These are phyloP conservation scores for Russula virescens DNA, from an alignment of 768 basidiomycete species.

Conservation along the genomic window DNA sequence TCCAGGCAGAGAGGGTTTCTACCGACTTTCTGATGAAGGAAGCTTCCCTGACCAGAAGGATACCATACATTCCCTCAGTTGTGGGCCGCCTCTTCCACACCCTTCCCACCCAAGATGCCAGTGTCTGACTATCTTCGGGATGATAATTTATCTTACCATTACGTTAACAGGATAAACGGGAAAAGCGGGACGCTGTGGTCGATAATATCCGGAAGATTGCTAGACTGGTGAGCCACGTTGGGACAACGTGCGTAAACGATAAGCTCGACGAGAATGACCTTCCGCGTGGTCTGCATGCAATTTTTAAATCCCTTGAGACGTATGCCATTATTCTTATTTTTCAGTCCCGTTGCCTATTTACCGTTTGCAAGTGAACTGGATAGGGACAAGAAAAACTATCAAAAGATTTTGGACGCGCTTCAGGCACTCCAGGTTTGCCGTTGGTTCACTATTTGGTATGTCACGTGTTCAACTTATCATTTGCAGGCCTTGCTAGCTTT, in stretches of 20 bases:
- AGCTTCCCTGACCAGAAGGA: neutral
- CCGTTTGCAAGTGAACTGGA: neutral
- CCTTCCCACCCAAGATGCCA: neutral
- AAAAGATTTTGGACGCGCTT: neutral
- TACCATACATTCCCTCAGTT: neutral
- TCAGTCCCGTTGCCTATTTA: no score
- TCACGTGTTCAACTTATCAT: no score
- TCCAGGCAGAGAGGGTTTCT: no score
- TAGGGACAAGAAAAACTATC: neutral
- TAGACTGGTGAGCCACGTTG: neutral
- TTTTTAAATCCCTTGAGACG: neutral
- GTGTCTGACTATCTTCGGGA: neutral
- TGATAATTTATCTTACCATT: neutral
- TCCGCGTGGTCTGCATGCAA: neutral
- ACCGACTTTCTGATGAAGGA: neutral
- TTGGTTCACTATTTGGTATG: no score
- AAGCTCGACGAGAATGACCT: neutral
- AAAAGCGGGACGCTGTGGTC: neutral
- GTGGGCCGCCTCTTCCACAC: neutral
- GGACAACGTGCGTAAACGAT: neutral
- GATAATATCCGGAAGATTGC: neutral
- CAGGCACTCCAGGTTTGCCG: no score
- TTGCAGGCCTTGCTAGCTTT: no score
- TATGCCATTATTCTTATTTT: neutral
- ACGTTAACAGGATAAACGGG: neutral